Evolutionary conservation across 1,284 basidiomycete genomes (phyloP), one percentile per base, ranked within the genome.

Genomic region (Rhodotorula sp.): DNA sequence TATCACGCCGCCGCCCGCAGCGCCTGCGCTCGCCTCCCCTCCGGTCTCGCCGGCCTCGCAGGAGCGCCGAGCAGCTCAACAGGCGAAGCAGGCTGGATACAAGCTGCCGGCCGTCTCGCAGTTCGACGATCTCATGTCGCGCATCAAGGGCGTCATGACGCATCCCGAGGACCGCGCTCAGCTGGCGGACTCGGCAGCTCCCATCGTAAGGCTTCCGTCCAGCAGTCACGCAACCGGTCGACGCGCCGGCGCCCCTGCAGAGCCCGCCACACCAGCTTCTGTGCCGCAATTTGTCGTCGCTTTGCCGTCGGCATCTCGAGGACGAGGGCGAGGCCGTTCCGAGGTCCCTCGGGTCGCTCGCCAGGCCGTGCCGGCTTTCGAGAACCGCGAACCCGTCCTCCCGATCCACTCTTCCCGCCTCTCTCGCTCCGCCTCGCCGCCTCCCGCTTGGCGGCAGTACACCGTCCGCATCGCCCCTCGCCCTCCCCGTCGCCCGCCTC

Each of bases 91-190:
- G 39, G 46, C 54, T 10, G 72, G 64, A 19, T 76, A 76, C 78
- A 81, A 86, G 76, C 90, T 88, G 74, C 86, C 86, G 53, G 83
- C 87, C 24, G 88, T 91, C 84, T 87, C 89, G 8, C 84, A 89
- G 22, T 82, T 94, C 75, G 89, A 93, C 77, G 89, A 92, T 77
- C 87, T 88, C 63, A 89, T 96, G 85, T 91, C 90, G 10, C 86
- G 92, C 39, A 92, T 96, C 77, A 92, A 90, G 78, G 91, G 90
- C 30, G 92, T 89, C 7, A 81, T 95, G 77, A 85, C 59, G 17
- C 66, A 61, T 6, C 39, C 39, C 39, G 39, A 44, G 19, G 39
- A 44, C 13, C 39, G 39, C 39, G 39, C 13, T 44, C 19, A 10
- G 2, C 39, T 15, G 39, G 39, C 11, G 39, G 39, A 44, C 39